These are phyloP conservation scores for Adansonia gregorii DNA, from an alignment of 441 rosid species.

Conservation along the genomic window DNA sequence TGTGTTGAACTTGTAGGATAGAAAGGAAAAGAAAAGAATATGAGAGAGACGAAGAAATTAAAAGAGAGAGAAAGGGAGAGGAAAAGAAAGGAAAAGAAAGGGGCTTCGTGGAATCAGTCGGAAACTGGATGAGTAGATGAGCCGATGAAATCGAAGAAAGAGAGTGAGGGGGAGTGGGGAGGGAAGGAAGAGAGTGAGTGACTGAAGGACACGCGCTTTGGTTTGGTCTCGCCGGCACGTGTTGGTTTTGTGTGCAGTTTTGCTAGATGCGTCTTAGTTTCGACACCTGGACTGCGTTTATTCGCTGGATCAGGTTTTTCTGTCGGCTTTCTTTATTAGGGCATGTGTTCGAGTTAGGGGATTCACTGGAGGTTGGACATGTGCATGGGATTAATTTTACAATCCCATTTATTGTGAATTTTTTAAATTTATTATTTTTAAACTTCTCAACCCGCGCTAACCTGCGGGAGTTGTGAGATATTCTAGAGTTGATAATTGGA, in stretches of 20 bases:
- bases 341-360: no score
- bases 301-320: no score
- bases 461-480: no score
- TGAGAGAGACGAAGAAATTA: slow-evolving; percentile 33
- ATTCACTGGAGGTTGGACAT: no score
- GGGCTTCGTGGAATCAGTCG: neutral
- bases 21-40: slow-evolving; percentile 25
- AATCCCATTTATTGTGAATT: no score
- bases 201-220: slow-evolving; percentile 3
- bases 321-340: no score
- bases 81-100: neutral
- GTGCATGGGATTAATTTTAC: no score
- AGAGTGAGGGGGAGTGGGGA: neutral
- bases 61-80: slow-evolving; percentile 27
- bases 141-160: neutral
- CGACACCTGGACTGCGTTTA: no score
- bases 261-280: no score
- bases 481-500: no score
- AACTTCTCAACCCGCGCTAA: no score
- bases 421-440: no score
- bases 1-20: neutral
- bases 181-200: neutral
- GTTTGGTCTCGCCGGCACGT: neutral
- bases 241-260: neutral
- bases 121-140: neutral